Evolutionary conservation across 2,329 filamentous ascomycete species (phyloP).

Genomic region (Daldinia eschscholtzii): DNA sequence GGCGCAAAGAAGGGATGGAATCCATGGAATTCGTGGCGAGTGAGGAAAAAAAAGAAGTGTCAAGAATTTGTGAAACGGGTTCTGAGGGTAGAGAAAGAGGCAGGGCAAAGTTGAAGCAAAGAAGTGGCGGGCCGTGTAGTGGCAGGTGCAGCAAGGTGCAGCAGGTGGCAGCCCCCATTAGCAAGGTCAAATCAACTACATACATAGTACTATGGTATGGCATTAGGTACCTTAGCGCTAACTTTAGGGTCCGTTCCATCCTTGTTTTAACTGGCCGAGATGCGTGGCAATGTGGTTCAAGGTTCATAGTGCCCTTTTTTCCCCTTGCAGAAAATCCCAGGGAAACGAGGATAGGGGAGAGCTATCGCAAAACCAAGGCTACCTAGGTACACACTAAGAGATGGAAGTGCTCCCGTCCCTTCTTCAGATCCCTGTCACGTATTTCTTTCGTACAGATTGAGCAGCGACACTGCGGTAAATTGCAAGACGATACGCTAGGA

Average conservation of each 20-base stretch:
- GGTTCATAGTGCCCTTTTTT: conserved; percentile 15
- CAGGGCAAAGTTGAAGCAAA: conserved; percentile 31
- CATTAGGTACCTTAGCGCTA: conserved; percentile 15
- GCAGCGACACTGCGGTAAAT: neutral
- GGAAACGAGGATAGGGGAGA: conserved; percentile 6
- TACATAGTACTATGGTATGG: too few species aligned
- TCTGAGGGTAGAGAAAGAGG: neutral
- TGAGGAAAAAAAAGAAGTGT: neutral
- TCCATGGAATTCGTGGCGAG: neutral
- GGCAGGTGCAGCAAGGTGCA: neutral
- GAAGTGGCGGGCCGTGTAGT: conserved; percentile 32
- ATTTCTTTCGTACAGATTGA: neutral
- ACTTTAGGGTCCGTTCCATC: conserved; percentile 42
- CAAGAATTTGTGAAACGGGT: conserved; percentile 1
- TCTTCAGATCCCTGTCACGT: conserved; percentile 2
- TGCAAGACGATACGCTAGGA: neutral
- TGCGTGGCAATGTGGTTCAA: conserved; percentile 22
- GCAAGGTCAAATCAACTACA: neutral
- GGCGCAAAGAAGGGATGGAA: conserved; percentile 3
- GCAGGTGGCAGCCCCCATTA: conserved; percentile 9
- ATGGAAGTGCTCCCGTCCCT: neutral
- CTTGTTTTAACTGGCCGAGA: conserved; percentile 38
- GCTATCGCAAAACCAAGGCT: neutral
- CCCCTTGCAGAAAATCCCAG: conserved; percentile 40
- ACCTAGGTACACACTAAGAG: neutral